Base-by-base conservation (phyloP, 1,139 yeast genomes). In the Suhomyces guaymorum region DNA sequence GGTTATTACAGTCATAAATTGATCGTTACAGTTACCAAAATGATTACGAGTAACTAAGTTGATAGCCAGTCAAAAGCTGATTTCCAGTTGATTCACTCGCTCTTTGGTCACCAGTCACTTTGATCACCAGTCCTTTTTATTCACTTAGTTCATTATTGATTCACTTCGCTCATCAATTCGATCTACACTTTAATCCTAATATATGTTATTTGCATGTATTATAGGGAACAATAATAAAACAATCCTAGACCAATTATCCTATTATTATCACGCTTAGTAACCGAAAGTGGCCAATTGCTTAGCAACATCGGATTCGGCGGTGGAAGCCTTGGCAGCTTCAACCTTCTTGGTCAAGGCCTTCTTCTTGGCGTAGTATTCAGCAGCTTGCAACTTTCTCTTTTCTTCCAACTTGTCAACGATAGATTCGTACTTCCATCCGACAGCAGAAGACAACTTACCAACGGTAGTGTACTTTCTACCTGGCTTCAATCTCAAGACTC, bases 391-490 rank as follows among this genome's bases (percentile, higher is more conserved):
- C 87, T 88, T 90, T 81, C 99, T 87, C 92, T 95, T 92, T 75
- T 89, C 97, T 82, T 92, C 98, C 71, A 92, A 87, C 72, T 90
- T 83, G 67, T 87, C 88, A 61, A 92, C 98, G 67, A 94, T 84
- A 54, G 94, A 89, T 78, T 90, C 95, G 95, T 92, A 94, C 77
- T 90, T 92, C 98, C 98, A 92, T 73, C 99, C 99, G 60, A 92
- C 97, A 66, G 96, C 84, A 61, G 94, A 73, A 55, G 96, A 84
- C 70, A 90, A 82, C 73, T 92, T 89, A 72, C 96, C 96, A 61
- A 94, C 89, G 56, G 97, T 87, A 75, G 97, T 87, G 95, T 83
- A 92, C 79, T 92, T 92, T 85, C 98, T 90, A 73, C 99, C 99
- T 73, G 90, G 98, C 80, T 89, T 90, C 76, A 92, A 86, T 84